Percentiles rank a stretch among this genome's conserved stretches.
Evolutionary conservation across 1,284 basidiomycete species (phyloP).

Genomic region (Bjerkandera adusta): DNA sequence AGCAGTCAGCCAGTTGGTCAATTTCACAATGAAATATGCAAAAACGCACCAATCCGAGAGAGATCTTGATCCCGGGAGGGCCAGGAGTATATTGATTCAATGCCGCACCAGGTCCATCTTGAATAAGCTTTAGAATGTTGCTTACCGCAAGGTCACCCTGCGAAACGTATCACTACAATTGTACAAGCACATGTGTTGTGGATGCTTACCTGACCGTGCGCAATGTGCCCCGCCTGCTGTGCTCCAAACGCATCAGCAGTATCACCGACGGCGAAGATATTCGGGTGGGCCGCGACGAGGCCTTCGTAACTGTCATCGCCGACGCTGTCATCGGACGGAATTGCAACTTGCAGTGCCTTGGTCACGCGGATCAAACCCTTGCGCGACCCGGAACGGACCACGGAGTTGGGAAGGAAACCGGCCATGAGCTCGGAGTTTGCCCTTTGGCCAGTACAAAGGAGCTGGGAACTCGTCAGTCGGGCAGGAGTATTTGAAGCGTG

Average conservation of each 20-base stretch:
- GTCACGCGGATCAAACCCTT: no score
- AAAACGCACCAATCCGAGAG: conserved; percentile 53
- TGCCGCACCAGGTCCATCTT: conserved; percentile 19
- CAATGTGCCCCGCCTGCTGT: conserved; percentile 69
- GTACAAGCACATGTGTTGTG: not conserved
- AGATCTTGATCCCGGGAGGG: conserved; percentile 66
- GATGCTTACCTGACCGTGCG: conserved; percentile 49
- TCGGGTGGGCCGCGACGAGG: conserved; percentile 39
- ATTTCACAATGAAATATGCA: not conserved
- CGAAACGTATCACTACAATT: not conserved
- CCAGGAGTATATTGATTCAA: conserved; percentile 56
- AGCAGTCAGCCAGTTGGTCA: not conserved
- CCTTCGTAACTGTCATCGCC: conserved; percentile 27
- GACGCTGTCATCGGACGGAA: conserved; percentile 19
- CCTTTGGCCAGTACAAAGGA: conserved; percentile 54
- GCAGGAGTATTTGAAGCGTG: no score
- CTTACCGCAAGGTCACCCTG: conserved; percentile 46
- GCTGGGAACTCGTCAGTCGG: no score
- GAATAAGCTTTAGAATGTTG: conserved; percentile 50
- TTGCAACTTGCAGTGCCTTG: conserved; percentile 51
- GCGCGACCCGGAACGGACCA: no score
- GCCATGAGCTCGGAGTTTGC: conserved; percentile 59
- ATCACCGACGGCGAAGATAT: conserved; percentile 70
- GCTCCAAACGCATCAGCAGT: conserved; percentile 69
- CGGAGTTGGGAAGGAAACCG: no score